A percentile compares a stretch with the other conserved stretches of the same genome.
phyloP scores from a whole-genome alignment of 441 rosid species.

The Melianthus villosus region DNA sequence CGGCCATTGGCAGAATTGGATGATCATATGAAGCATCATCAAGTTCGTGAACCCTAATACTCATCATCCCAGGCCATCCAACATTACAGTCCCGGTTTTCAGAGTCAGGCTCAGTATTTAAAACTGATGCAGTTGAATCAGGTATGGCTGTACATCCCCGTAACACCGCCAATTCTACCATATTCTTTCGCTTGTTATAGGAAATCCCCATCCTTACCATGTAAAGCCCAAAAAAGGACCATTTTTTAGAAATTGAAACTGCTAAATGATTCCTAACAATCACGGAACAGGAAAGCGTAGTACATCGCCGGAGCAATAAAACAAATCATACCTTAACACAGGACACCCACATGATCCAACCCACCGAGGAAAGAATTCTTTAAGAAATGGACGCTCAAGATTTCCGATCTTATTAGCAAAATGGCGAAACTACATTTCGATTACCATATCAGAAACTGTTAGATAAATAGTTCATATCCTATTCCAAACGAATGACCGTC shows the following conservation, averaged over 20 bases:
- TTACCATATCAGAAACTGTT: constrained; percentile 4
- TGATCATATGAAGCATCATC: constrained; percentile 90
- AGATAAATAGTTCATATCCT: not conserved
- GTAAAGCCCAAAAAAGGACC: constrained; percentile 5
- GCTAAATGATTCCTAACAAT: not conserved
- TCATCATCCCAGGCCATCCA: constrained; percentile 99
- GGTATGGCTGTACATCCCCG: constrained; percentile 69
- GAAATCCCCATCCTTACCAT: constrained; percentile 82
- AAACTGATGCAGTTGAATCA: constrained; percentile 38
- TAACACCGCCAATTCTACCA: constrained; percentile 75
- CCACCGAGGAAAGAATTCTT: constrained; percentile 92
- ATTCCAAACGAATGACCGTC: not conserved
- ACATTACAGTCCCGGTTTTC: constrained; percentile 74
- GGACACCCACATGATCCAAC: constrained; percentile 86
- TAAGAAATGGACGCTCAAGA: constrained; percentile 91
- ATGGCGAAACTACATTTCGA: constrained; percentile 69
- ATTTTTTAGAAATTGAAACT: constrained; percentile 3
- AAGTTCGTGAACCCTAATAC: constrained; percentile 80
- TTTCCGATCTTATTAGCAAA: constrained; percentile 87
- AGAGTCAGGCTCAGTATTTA: constrained; percentile 44
- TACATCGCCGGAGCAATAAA: constrained; percentile 5
- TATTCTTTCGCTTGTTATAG: constrained; percentile 85
- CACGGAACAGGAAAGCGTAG: constrained; percentile 2
- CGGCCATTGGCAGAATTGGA: constrained; percentile 88
- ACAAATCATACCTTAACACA: constrained; percentile 45